Conservation (phyloP, 139 green algal genomes). For the Closterium sp. region DNA sequence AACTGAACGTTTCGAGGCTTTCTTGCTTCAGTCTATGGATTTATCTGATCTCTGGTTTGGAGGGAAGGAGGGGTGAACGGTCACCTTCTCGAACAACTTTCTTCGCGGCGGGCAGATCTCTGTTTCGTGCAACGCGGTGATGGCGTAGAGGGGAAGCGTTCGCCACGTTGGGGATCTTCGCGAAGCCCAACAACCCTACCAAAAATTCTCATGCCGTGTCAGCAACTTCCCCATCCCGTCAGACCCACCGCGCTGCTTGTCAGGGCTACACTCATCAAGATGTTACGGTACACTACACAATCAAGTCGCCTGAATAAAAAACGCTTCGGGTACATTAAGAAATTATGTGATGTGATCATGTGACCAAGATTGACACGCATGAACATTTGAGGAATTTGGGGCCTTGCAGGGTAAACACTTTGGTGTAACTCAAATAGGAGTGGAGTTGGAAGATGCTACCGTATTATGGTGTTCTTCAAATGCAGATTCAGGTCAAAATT, state of each 20-base stretch:
- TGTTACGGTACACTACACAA: no score
- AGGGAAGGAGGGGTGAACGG: background rate
- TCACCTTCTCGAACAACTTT: background rate
- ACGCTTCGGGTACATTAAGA: no score
- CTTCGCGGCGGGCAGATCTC: background rate
- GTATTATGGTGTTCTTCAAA: no score
- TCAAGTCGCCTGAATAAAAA: no score
- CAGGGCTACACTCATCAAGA: background rate
- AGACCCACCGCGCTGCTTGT: background rate
- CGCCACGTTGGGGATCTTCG: background rate
- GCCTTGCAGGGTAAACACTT: no score
- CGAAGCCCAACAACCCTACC: background rate
- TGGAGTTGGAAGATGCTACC: no score
- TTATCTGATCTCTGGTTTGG: background rate
- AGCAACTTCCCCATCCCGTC: background rate
- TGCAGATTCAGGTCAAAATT: no score
- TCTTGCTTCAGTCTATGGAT: background rate
- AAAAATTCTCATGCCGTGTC: background rate
- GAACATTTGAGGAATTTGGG: no score
- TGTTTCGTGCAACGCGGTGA: background rate
- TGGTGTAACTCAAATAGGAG: no score
- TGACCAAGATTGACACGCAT: no score
- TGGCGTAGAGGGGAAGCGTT: background rate
- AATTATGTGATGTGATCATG: no score
- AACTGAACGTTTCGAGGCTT: background rate